Base-by-base conservation (phyloP, 495 filamentous ascomycete genomes). In the Xylaria palmicola region DNA sequence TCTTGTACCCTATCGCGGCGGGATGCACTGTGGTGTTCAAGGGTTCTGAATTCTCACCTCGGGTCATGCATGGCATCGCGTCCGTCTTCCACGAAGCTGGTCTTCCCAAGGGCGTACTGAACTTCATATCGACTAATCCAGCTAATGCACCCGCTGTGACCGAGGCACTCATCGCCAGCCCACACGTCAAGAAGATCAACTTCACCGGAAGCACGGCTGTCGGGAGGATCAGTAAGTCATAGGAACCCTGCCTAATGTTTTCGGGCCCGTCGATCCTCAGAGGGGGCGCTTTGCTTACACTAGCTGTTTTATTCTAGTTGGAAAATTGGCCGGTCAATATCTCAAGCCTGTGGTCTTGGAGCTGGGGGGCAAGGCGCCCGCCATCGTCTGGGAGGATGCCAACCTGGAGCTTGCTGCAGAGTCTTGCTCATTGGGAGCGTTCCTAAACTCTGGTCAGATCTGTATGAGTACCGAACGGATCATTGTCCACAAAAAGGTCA, bases 381-480 rank as follows among this genome's bases (percentile, higher is more conserved):
- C 86, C 36, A 83, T 89, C 56, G 81, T 90, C 0, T 83, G 81
- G 72, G 81, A 86, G 40, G 86, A 89, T 74, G 87, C 87, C 4
- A 79, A 90, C 65, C 62, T 90, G 10, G 78, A 82, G 30, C 60
- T 77, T 34, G 87, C 87, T 1, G 87, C 85, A 0, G 44, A 68
- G 26, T 72, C 78, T 48, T 81, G 80, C 65, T 76, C 78, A 0
- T 54, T 79, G 4, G 85, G 84, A 2, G 76, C 83, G 4, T 84
- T 86, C 70, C 56, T 84, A 41, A 78, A 84, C 66, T 70, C 83
- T 22, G 93, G 93, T 1, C 93, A 97, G 79, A 85, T 95, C 50
- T 97, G 93, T 78, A 72, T 97, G 93, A 83, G 86, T 2, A 96
- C 92, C 0, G 93, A 97, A 77, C 85, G 89, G 26, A 90, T 97